Conservation (phyloP, 345 rosid species). For the Iberis pinnata region DNA sequence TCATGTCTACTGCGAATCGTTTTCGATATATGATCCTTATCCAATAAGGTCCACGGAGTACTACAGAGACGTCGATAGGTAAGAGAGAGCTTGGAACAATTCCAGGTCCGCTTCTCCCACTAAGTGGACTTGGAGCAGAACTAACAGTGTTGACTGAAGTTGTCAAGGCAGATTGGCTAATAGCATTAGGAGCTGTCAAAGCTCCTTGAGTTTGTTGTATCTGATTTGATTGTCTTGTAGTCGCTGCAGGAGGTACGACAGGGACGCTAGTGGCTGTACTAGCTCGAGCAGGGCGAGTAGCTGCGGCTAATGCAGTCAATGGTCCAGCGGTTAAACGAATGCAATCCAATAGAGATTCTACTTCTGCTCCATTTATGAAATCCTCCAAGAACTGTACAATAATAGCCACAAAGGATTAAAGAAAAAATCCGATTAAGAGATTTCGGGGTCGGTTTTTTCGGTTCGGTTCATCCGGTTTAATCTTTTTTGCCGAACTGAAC, state of each 20-base stretch:
- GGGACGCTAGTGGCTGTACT: slow-evolving; percentile 61
- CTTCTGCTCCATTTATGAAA: slow-evolving; percentile 93
- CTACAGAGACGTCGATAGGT: slow-evolving; percentile 98
- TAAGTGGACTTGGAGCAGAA: slow-evolving; percentile 48
- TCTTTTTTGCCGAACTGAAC: too few species aligned
- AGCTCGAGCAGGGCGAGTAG: slow-evolving; percentile 97
- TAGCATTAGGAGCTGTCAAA: slow-evolving; percentile 23
- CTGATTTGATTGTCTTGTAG: slow-evolving; percentile 64
- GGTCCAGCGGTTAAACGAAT: slow-evolving; percentile 97
- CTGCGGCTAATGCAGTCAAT: slow-evolving; percentile 89
- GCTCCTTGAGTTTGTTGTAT: slow-evolving; percentile 54
- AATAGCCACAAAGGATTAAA: slow-evolving; percentile 4
- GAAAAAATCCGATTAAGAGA: too few species aligned
- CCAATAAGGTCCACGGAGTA: slow-evolving; percentile 97
- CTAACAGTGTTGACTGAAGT: slow-evolving; percentile 41
- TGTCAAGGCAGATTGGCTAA: slow-evolving; percentile 8
- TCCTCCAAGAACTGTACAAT: slow-evolving; percentile 72
- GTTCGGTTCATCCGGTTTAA: too few species aligned
- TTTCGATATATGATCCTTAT: slow-evolving; percentile 90
- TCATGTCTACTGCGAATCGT: slow-evolving; percentile 95
- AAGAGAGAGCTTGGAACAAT: slow-evolving; percentile 93
- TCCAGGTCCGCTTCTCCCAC: slow-evolving; percentile 90
- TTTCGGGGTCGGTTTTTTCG: too few species aligned
- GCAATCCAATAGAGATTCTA: slow-evolving; percentile 93
- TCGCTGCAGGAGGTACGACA: slow-evolving; percentile 39